Conservation (phyloP, 345 rosid species). For the Hibiscus tridactylites region DNA sequence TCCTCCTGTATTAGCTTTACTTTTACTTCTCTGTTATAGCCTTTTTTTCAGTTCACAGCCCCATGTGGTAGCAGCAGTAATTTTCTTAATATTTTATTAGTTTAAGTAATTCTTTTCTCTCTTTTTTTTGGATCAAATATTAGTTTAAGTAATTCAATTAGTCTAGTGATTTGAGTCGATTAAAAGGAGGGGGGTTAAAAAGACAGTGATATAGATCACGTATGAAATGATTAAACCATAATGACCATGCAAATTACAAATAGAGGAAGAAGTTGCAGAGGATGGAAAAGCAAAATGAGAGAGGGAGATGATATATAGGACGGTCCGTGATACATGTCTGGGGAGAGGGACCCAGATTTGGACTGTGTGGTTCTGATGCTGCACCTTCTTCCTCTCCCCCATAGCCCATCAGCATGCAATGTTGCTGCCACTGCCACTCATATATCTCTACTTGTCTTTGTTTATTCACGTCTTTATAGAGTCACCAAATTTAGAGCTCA, state of each 20-base stretch:
- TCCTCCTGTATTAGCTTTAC: neutral
- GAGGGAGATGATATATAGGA: constrained; percentile 37
- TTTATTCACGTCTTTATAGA: neutral
- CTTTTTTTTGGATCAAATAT: too few relatives aligned
- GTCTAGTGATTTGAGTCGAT: neutral
- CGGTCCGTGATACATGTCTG: constrained; percentile 66
- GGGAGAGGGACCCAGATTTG: constrained; percentile 9
- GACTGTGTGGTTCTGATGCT: constrained; percentile 27
- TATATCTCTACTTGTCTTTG: neutral
- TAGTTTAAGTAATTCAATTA: neutral
- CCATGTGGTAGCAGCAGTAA: neutral
- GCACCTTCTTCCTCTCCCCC: constrained; percentile 7
- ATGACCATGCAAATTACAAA: constrained; percentile 19
- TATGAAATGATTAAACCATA: constrained; percentile 45
- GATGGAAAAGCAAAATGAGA: constrained; percentile 7
- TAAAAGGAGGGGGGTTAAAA: constrained; percentile 1
- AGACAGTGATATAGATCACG: constrained; percentile 25
- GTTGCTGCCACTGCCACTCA: neutral
- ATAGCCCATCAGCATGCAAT: neutral
- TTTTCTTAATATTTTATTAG: neutral
- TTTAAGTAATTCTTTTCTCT: neutral
- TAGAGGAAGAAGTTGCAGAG: constrained; percentile 21
- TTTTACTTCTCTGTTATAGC: neutral
- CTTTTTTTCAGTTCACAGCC: constrained; percentile 17
- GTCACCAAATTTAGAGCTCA: too few relatives aligned